These are phyloP conservation scores for Wickerhamiella shivajii DNA, from an alignment of 805 yeast species.

Conservation along the genomic window DNA sequence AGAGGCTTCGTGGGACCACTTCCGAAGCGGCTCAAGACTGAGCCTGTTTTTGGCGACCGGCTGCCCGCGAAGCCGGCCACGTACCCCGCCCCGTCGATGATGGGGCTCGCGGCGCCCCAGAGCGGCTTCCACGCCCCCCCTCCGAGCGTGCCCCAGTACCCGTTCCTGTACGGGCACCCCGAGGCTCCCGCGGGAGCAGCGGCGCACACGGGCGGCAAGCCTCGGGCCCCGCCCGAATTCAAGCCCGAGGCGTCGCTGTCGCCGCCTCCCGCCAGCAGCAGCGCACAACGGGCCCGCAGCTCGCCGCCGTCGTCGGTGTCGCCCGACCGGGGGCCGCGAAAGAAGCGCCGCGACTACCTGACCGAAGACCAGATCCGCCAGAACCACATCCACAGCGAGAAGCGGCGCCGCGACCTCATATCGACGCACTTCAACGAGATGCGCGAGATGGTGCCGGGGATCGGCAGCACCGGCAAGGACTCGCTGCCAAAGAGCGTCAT, in stretches of 20 bases:
- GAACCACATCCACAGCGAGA: constrained; percentile 29
- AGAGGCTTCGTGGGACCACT: background rate
- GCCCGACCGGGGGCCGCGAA: no score
- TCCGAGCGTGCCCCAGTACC: no score
- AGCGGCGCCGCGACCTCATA: constrained; percentile 28
- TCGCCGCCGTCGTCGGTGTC: no score
- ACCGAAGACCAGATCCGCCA: constrained; percentile 26
- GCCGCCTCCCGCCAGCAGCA: no score
- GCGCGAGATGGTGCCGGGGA: constrained; percentile 25
- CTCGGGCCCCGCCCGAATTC: background rate
- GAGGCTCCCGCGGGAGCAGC: no score
- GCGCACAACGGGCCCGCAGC: no score
- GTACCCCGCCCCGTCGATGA: no score
- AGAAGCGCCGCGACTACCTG: constrained; percentile 17
- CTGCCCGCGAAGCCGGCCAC: no score
- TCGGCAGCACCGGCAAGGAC: constrained; percentile 8
- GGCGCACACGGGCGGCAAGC: background rate
- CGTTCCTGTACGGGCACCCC: no score
- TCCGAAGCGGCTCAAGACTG: background rate
- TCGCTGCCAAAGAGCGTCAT: constrained; percentile 20
- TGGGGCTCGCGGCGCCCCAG: no score
- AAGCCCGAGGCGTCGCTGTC: background rate
- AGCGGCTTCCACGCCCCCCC: no score
- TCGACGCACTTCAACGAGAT: constrained; percentile 26
- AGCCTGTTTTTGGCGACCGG: constrained; percentile 1